phyloP scores from a whole-genome alignment of 257 asterid genomes.

The Nicotiana tabacum region DNA sequence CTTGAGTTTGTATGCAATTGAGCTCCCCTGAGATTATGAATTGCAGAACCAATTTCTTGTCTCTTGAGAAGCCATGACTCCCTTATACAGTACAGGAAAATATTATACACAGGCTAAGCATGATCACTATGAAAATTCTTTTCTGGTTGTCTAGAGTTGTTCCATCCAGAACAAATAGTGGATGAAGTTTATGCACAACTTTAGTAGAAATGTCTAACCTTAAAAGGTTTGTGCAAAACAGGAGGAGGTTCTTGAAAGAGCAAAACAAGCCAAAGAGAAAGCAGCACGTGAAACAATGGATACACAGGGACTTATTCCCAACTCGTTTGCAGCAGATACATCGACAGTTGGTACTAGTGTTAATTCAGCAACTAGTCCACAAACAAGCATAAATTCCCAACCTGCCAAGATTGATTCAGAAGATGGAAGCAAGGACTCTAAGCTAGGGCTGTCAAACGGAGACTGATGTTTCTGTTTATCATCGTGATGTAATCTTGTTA shows the following conservation, averaged over 20 bases:
- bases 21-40: neutral
- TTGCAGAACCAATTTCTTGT: neutral
- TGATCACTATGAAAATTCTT: neutral
- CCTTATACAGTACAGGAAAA: neutral
- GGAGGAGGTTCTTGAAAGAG: constrained; percentile 87
- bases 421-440: constrained; percentile 25
- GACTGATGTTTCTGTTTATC: constrained; percentile 23
- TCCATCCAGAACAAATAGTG: neutral
- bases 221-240: constrained; percentile 16
- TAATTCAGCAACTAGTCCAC: constrained; percentile 13
- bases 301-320: constrained; percentile 35
- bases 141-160: neutral
- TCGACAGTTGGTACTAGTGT: constrained; percentile 22
- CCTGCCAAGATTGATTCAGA: constrained; percentile 6
- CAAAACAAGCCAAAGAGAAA: constrained; percentile 65
- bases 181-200: neutral
- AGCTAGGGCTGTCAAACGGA: constrained; percentile 24
- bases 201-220: neutral
- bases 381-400: constrained; percentile 4
- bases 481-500: neutral
- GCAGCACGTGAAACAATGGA: constrained; percentile 64
- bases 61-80: neutral
- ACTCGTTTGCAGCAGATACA: constrained; percentile 21
- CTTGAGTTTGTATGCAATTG: neutral
- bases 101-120: neutral